These are phyloP conservation scores for Botrytis aclada DNA, from an alignment of 2,329 filamentous ascomycete species.

Conservation along the genomic window DNA sequence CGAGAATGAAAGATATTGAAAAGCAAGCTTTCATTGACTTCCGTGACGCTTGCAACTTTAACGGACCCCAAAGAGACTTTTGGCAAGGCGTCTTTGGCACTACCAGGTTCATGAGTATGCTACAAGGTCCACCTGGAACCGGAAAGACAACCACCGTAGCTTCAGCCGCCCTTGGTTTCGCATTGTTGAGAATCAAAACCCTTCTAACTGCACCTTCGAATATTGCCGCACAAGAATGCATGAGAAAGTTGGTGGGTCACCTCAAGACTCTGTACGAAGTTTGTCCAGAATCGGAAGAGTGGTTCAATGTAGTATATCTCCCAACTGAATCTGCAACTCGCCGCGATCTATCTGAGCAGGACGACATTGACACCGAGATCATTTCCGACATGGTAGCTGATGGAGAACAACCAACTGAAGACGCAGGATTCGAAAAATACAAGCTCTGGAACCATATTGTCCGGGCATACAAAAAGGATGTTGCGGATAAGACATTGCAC, in stretches of 20 bases:
- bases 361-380: background rate
- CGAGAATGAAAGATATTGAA: background rate
- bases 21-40: background rate
- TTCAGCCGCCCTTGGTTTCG: constrained; percentile 1
- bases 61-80: no score
- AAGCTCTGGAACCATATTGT: constrained; percentile 1
- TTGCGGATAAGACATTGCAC: background rate
- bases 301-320: constrained; percentile 7
- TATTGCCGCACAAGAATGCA: background rate
- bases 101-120: background rate
- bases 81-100: background rate
- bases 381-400: background rate
- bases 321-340: background rate
- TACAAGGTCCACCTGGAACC: constrained; percentile 23
- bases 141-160: constrained; percentile 20
- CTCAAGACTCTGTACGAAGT: background rate
- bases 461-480: background rate
- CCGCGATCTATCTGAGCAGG: background rate
- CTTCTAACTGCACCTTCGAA: constrained; percentile 18
- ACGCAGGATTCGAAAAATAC: background rate
- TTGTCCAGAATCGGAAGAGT: background rate
- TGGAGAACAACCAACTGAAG: background rate
- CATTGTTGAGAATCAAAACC: background rate
- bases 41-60: no score
- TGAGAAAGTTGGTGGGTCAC: background rate